Base-by-base conservation (phyloP, 352 stramenopile species). In the Phytophthora multivora region DNA sequence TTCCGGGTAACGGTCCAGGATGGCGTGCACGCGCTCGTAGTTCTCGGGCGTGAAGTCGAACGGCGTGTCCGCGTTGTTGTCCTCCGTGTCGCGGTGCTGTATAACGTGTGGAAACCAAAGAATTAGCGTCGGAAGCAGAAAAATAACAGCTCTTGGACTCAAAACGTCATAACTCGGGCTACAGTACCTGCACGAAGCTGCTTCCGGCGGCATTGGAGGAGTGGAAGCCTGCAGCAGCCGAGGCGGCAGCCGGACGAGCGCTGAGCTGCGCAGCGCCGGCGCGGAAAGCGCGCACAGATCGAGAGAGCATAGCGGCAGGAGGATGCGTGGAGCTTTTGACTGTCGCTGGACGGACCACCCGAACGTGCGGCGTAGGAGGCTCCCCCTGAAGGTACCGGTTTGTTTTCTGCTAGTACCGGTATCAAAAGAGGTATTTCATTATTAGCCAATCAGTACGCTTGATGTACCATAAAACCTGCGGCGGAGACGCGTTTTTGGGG, bases 1-100 rank as follows among this genome's bases (percentile, higher is more conserved):
- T 61, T 97, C 88, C 38, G 98, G 98, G 77, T 99, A 99, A 63
- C 98, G 97, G 51, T 90, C 84, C 45, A 99, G 69, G 51, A 99
- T 98, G 23, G 91, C 84, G 50, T 97, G 89, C 51, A 98, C 96
- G 31, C 89, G 90, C 66, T 97, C 87, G 69, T 99, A 99, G 79
- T 99, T 99, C 69, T 99, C 96, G 21, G 95, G 88, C 47, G 90
- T 98, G 66, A 99, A 99, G 73, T 99, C 97, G 66, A 99, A 99
- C 59, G 90, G 84, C 42, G 95, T 98, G 54, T 97, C 88, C 43
- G 76, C 69, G 57, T 95, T 99, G 79, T 99, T 99, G 62, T 98
- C 95, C n/a, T 95, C 85, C 19, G 93, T 98, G 71, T 99, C 88
- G 65, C 97, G 93, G 83, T 98, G 96, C 96, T 98, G 50, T 26